Conservation (phyloP, 2,329 filamentous ascomycete species). For the Alternaria postmessia region DNA sequence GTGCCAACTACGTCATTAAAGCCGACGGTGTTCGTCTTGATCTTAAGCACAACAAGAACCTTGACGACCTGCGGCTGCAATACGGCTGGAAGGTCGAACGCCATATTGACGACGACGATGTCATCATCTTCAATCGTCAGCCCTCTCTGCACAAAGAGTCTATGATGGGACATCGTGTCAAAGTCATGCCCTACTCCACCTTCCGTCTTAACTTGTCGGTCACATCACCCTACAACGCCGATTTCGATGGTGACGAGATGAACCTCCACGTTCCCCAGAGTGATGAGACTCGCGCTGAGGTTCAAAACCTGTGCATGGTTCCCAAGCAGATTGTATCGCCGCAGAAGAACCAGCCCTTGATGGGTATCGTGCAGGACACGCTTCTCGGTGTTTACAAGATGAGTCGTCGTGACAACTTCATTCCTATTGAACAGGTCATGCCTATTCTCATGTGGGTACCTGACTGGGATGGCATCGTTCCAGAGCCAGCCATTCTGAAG, state of each 20-base stretch:
- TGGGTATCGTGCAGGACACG: slow-evolving; percentile 99
- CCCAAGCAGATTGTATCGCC: slow-evolving; percentile 98
- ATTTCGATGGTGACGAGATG: slow-evolving; percentile 99
- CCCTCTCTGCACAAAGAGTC: slow-evolving; percentile 99
- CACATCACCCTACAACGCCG: slow-evolving; percentile 98
- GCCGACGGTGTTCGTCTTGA: slow-evolving; percentile 94
- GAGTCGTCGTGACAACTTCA: slow-evolving; percentile 88
- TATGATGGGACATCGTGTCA: slow-evolving; percentile 99
- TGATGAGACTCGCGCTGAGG: slow-evolving; percentile 94
- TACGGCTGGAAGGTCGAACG: slow-evolving; percentile 99
- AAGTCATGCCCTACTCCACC: slow-evolving; percentile 98
- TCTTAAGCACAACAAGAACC: slow-evolving; percentile 88
- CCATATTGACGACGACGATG: slow-evolving; percentile 94
- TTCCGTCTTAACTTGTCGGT: slow-evolving; percentile 98
- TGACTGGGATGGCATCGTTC: slow-evolving; percentile 95
- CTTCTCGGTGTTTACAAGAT: slow-evolving; percentile 97
- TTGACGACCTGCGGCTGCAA: slow-evolving; percentile 83
- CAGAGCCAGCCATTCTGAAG: slow-evolving; percentile 91
- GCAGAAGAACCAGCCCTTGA: slow-evolving; percentile 93
- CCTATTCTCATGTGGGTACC: slow-evolving; percentile 98
- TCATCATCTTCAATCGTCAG: slow-evolving; percentile 99
- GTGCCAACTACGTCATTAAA: slow-evolving; percentile 95
- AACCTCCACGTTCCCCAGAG: slow-evolving; percentile 99
- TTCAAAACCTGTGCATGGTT: slow-evolving; percentile 96
- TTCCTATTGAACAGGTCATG: slow-evolving; percentile 92